Base-by-base conservation (phyloP, 805 yeast genomes). In the Yarrowia osloensis region DNA sequence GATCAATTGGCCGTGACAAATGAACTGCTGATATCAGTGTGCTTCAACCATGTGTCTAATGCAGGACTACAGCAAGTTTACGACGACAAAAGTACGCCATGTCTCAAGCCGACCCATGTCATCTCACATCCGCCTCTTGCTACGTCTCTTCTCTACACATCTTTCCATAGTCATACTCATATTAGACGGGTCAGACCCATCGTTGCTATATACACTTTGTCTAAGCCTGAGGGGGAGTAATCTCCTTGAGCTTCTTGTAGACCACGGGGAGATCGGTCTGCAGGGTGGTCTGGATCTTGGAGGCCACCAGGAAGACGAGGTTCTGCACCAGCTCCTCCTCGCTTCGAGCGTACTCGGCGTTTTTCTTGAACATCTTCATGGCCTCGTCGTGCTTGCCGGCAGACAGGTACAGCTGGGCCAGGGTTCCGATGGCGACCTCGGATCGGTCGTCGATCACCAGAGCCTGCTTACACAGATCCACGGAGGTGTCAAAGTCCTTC, bases 331-430 rank as follows among this genome's bases (percentile, higher is more conserved):
- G 89, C 80, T 94, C 98, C 69, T 88, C 91, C 63, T 85, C 82
- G 62, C 90, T 84, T 84, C 98, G 88, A 24, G 97, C 89, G 72
- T 93, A 83, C 67, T 84, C 84, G 66, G 95, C 87, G 68, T 94
- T 88, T 74, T 88, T 90, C 80, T 90, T 95, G 76, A 94, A 93
- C 75, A 89, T 83, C 69, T 79, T 80, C 71, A 91, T 85, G 37
- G 98, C 97, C 70, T 89, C 93, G 69, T 88, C 89, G 62, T 90
- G 85, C 75, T 88, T 84, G 77, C 90, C 94, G 73, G 84, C 85
- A 81, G 92, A 96, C 77, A 95, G 81, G 78, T 86, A 89, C 74
- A 91, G 81, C 82, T 95, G 98, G 57, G 98, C 98, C 72, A 94
- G 83, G n/a, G 95, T 86, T 71, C 91, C 85, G 76, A 90, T 85